Conservation (phyloP, 352 stramenopile genomes). For the Phytophthora syringae region DNA sequence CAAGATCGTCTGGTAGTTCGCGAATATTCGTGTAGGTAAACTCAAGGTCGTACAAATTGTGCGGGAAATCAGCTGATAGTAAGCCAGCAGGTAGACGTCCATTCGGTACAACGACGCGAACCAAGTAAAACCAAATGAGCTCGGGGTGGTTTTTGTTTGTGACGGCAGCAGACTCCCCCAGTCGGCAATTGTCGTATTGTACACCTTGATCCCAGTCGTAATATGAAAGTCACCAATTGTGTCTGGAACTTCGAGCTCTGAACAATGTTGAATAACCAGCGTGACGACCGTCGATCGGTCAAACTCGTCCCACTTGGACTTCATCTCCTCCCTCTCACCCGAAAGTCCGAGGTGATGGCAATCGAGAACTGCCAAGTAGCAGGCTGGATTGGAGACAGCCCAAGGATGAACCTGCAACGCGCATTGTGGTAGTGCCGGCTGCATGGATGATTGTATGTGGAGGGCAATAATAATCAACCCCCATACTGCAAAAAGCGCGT, state of each 20-base stretch:
- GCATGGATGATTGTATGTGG: conserved; percentile 27
- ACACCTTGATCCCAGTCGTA: conserved; percentile 22
- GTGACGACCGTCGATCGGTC: conserved; percentile 28
- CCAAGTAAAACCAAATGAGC: conserved; percentile 43
- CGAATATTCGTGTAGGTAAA: conserved; percentile 46
- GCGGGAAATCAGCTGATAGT: conserved; percentile 19
- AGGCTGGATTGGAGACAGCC: conserved; percentile 22
- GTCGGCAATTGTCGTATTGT: conserved; percentile 40
- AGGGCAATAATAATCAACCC: conserved; percentile 22
- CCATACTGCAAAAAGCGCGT: conserved; percentile 25
- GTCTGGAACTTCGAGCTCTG: conserved; percentile 30
- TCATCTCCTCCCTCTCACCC: conserved; percentile 11
- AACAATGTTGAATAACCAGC: conserved; percentile 44
- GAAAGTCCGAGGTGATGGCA: conserved; percentile 23
- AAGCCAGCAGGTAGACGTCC: conserved; percentile 38
- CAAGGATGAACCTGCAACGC: conserved; percentile 35
- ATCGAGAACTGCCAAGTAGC: conserved; percentile 37
- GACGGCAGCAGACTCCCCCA: conserved; percentile 39
- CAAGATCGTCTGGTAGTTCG: conserved; percentile 37
- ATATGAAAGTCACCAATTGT: conserved; percentile 25
- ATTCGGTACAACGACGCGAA: conserved; percentile 41
- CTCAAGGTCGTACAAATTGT: conserved; percentile 40
- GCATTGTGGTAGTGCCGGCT: conserved; percentile 25
- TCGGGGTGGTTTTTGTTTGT: conserved; percentile 24
- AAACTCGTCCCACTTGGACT: conserved; percentile 19